Evolutionary conservation across 768 basidiomycete species (phyloP), one percentile per base, ranked within the genome.

Genomic region (Agrocybe praecox): DNA sequence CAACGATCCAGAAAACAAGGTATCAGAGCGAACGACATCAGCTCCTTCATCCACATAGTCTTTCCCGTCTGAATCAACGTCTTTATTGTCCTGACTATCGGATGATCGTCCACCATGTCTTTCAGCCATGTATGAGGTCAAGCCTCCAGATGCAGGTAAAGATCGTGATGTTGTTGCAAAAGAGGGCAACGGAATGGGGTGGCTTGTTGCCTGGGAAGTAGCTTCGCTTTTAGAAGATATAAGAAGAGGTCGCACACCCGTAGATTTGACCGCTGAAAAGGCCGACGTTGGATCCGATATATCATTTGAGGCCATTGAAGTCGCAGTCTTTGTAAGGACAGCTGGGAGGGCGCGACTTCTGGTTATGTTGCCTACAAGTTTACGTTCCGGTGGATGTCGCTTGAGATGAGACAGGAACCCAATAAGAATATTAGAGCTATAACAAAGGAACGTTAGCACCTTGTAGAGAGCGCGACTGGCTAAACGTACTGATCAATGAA

Each of bases 391-490:
- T 12, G 61, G 66, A 26, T 62, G 63, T 55, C 80, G 84, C 67
- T 84, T 86, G 50, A 89, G 70, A 69, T 88, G 84, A 24, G 79
- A 83, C n/a, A 94, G 69, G 53, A 94, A 80, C 32, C 92, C 92
- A 58, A 95, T 87, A 46, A 94, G 82, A 59, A 95, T 94, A 67
- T 95, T 95, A 15, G 92, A 94, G 62, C 92, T 94, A 22, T 79
- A 78, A 54, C 64, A 76, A 70, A 59, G 68, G 54, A 4, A 5
- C 21, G 60, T 67, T 21, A 59, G 36, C 26, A 29, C 46, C 36
- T 6, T 29, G 58, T 52, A 24, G n/a, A 46, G n/a, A 24, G 15
- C 23, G n/a, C 14, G 19, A 36, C 48, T 40, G 61, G 50, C 59
- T 23, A 48, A 36, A 79, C 80, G 56, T 59, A 86, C 84, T 86